Base-by-base conservation (phyloP, 176 grass and related monocot genomes). In the Oryza brachyantha region DNA sequence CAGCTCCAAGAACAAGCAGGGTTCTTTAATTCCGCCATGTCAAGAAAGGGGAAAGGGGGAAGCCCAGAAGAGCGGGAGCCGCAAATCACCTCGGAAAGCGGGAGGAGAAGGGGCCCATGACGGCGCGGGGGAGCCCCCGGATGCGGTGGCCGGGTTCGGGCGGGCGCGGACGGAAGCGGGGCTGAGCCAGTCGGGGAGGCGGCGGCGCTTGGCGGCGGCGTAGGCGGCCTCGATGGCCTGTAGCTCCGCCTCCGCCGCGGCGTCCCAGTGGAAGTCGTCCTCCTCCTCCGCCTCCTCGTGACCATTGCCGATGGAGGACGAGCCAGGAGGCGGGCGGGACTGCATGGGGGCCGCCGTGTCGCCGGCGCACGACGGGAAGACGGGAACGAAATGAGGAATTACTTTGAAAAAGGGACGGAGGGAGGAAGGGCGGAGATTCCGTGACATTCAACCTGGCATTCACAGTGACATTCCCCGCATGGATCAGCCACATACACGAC, bases 231-330 rank as follows among this genome's bases (percentile, higher is more conserved):
- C 95, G 70, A 98, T 89, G 74, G 90, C 87, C 67, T 87, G 92
- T 5, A 98, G 85, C 90, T 94, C 87, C 7, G 87, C 87, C 83
- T 98, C 95, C 24, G 92, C 88, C 13, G 22, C 90, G 22, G 72
- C 54, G 74, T 94, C 87, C 95, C 92, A 98, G 76, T 88, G 21
- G 79, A 85, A 97, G 19, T 93, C 93, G n/a, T 93, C 86, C 25
- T 70, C 52, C 1, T 69, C 69, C 31, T 93, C 86, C 25, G 64
- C 52, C 1, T 69, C 69, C 31, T 70, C 52, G 2, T 43, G 52
- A 8, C 8, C 34, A 29, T 17, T 17, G 19, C n/a, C 35, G 27
- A 8, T 9, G 26, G 10, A 22, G 71, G 71, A 8, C 6, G 63
- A 63, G 1, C 35, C 64, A 1, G 41, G 25, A 25, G 63, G 34